phyloP scores from a whole-genome alignment of 306 rosid genomes.

The Abrus precatorius region DNA sequence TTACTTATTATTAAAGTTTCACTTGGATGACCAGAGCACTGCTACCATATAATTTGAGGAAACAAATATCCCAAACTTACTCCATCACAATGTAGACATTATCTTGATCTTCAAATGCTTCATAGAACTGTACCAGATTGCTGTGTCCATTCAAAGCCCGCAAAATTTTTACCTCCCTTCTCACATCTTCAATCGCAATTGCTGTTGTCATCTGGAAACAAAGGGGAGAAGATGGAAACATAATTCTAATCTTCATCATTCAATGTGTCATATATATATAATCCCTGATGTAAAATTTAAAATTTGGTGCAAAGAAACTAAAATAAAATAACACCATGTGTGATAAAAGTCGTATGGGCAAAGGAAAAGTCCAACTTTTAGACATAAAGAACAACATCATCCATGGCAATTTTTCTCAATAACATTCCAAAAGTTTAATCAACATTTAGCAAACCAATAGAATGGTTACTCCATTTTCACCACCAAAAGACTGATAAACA shows the following conservation, averaged over 20 bases:
- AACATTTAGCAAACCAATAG: constrained; percentile 46
- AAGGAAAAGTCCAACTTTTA: constrained; percentile 10
- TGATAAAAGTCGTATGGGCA: not conserved
- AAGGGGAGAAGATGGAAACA: constrained; percentile 42
- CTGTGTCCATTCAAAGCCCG: constrained; percentile 90
- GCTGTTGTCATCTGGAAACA: constrained; percentile 92
- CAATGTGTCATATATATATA: not conserved
- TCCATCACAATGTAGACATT: constrained; percentile 99
- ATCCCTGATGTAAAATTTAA: constrained; percentile 1
- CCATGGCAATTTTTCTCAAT: constrained; percentile 7
- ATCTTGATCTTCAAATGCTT: constrained; percentile 94
- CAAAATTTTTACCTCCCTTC: constrained; percentile 98
- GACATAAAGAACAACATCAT: constrained; percentile 12
- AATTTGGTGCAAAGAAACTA: constrained; percentile 23
- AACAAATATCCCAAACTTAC: constrained; percentile 66
- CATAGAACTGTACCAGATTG: constrained; percentile 86
- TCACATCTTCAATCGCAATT: constrained; percentile 96
- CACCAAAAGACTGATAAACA: constrained; percentile 48
- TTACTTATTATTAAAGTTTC: constrained; percentile 18
- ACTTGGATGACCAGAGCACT: constrained; percentile 16
- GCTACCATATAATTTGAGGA: constrained; percentile 28
- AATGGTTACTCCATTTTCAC: constrained; percentile 41
- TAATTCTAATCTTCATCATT: constrained; percentile 8
- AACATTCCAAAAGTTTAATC: constrained; percentile 26
- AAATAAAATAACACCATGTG: constrained; percentile 11